These are phyloP conservation scores for Akebia trifoliata DNA, from an alignment of 164 flowering plant genomes.

Conservation along the genomic window DNA sequence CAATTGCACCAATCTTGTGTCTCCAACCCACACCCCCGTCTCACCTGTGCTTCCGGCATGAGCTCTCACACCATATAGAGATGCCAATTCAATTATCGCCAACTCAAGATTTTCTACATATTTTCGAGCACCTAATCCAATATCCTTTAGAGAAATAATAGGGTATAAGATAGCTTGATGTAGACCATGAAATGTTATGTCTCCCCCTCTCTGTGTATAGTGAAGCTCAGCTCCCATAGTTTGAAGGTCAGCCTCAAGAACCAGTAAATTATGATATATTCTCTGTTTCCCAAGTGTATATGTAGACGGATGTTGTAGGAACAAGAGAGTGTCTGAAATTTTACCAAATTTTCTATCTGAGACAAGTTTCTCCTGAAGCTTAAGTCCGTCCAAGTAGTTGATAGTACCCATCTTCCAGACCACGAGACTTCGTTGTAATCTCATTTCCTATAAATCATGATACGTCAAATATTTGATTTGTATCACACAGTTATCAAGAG, in stretches of 20 bases:
- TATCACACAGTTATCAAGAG: no score
- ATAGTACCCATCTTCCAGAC: constrained; percentile 81
- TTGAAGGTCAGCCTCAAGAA: constrained; percentile 55
- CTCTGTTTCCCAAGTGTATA: constrained; percentile 84
- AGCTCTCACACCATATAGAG: constrained; percentile 69
- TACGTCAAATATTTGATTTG: no score
- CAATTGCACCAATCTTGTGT: constrained; percentile 89
- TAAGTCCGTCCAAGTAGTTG: constrained; percentile 66
- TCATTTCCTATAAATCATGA: constrained; percentile 41
- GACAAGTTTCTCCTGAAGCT: constrained; percentile 77
- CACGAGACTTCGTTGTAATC: constrained; percentile 45
- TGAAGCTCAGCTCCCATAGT: constrained; percentile 84
- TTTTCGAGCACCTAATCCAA: constrained; percentile 73
- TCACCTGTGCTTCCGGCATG: constrained; percentile 49
- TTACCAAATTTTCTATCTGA: constrained; percentile 49
- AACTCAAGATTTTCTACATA: constrained; percentile 83
- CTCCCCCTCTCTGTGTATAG: constrained; percentile 91
- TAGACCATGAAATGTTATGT: constrained; percentile 93
- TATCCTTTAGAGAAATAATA: constrained; percentile 63
- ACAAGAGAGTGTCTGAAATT: constrained; percentile 62
- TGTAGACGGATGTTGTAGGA: constrained; percentile 91
- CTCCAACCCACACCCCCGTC: constrained; percentile 92
- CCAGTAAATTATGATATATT: constrained; percentile 74
- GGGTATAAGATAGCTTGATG: constrained; percentile 85
- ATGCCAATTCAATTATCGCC: constrained; percentile 70